These are phyloP conservation scores for Pseudogymnoascus sp. DNA, from an alignment of 2,329 filamentous ascomycete genomes.

Conservation along the genomic window DNA sequence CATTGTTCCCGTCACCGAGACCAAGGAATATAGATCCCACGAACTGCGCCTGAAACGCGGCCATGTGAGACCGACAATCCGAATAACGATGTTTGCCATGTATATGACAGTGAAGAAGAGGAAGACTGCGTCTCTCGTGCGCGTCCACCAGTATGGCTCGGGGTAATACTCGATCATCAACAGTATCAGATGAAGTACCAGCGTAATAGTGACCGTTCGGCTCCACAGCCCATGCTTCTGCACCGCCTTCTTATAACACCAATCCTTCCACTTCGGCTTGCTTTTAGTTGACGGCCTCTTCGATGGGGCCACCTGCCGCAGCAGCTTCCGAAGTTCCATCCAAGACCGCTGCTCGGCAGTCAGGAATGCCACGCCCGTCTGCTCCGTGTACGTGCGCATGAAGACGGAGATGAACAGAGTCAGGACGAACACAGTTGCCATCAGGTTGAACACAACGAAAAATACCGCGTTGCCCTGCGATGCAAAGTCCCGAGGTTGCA, in stretches of 20 bases:
- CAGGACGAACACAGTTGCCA: constrained; percentile 91
- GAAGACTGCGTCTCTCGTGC: constrained; percentile 65
- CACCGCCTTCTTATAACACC: constrained; percentile 90
- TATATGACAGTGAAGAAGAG: constrained; percentile 75
- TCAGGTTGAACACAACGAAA: constrained; percentile 91
- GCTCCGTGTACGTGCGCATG: constrained; percentile 99
- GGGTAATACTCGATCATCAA: constrained; percentile 80
- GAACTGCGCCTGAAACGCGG: constrained; percentile 82
- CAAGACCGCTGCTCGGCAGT: constrained; percentile 94
- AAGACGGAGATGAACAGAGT: constrained; percentile 98
- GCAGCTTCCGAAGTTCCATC: constrained; percentile 85
- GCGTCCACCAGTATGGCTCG: constrained; percentile 63
- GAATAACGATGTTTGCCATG: constrained; percentile 70
- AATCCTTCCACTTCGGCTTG: constrained; percentile 71
- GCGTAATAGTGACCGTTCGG: constrained; percentile 64
- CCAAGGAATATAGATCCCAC: constrained; percentile 86
- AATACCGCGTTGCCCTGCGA: constrained; percentile 84
- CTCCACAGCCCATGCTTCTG: constrained; percentile 95
- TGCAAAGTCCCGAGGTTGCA: constrained; percentile 61
- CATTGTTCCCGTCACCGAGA: constrained; percentile 72
- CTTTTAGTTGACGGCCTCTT: constrained; percentile 79
- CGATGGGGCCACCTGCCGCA: constrained; percentile 88
- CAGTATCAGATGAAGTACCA: constrained; percentile 75
- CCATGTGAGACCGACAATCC: constrained; percentile 86
- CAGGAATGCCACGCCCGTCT: constrained; percentile 91